Evolutionary conservation across 2,329 filamentous ascomycete species (phyloP).

Genomic region (Thielaviopsis euricoi): DNA sequence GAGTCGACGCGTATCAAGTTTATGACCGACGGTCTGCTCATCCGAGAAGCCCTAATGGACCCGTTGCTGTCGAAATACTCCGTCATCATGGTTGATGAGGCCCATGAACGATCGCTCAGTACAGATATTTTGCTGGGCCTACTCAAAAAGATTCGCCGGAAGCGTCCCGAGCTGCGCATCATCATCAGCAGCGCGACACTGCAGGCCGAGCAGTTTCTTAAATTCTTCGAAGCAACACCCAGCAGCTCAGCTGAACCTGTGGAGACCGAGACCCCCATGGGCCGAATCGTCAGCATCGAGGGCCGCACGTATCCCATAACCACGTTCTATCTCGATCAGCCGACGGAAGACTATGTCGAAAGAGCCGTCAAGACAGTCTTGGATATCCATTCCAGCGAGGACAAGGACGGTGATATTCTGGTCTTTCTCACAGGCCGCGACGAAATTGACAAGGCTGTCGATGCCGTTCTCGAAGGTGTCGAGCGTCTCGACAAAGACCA

Average conservation of each 20-base stretch:
- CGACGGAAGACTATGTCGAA: constrained; percentile 76
- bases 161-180: constrained; percentile 65
- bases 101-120: constrained; percentile 83
- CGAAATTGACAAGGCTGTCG: constrained; percentile 53
- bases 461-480: constrained; percentile 8
- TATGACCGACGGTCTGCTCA: constrained; percentile 77
- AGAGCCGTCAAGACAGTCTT: constrained; percentile 68
- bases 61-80: constrained; percentile 82
- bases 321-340: constrained; percentile 59
- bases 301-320: constrained; percentile 83
- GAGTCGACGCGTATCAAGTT: constrained; percentile 81
- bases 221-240: constrained; percentile 45
- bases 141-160: constrained; percentile 75
- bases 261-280: background rate
- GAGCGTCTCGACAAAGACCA: constrained; percentile 23
- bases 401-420: constrained; percentile 71
- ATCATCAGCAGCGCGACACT: constrained; percentile 88
- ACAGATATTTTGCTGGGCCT: constrained; percentile 82
- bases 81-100: constrained; percentile 95
- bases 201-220: constrained; percentile 71
- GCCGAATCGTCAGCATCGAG: constrained; percentile 40
- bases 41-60: constrained; percentile 85
- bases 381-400: constrained; percentile 70
- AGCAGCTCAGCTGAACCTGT: background rate
- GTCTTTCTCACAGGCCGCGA: constrained; percentile 86